Conservation (phyloP, 1,284 basidiomycete genomes). For the Mycena citricolor region DNA sequence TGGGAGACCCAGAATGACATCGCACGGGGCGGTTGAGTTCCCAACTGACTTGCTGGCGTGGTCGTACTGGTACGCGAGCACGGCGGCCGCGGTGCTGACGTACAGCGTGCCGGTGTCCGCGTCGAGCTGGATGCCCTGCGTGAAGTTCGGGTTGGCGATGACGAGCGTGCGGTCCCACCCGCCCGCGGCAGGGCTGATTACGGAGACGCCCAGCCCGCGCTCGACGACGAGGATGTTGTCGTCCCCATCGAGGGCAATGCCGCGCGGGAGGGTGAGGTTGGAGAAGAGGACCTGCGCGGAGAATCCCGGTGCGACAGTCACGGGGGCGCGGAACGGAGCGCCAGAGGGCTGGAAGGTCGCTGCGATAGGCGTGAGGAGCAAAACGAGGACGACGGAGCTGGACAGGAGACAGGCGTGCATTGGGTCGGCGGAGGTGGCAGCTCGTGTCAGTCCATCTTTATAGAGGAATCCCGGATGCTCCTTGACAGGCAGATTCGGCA, state of each 20-base stretch:
- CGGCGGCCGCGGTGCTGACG: constrained; percentile 33
- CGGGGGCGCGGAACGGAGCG: constrained; percentile 33
- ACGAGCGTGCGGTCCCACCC: constrained; percentile 42
- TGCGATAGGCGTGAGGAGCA: no score
- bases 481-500: no score
- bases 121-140: constrained; percentile 42
- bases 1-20: constrained; percentile 35
- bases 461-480: no score
- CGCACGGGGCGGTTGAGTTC: constrained; percentile 18
- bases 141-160: constrained; percentile 35
- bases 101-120: constrained; percentile 33
- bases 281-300: constrained; percentile 36
- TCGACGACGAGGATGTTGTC: constrained; percentile 44
- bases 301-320: constrained; percentile 35
- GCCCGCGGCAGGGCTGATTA: constrained; percentile 31
- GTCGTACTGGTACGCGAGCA: constrained; percentile 34
- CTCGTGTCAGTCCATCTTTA: no score
- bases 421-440: no score
- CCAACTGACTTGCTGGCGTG: constrained; percentile 27
- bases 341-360: constrained; percentile 32
- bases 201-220: constrained; percentile 39
- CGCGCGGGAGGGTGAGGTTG: constrained; percentile 39
- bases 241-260: constrained; percentile 36
- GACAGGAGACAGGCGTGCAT: no score
- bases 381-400: no score